These are phyloP conservation scores for Tilletia setariae DNA, from an alignment of 1,284 basidiomycete genomes.

Conservation along the genomic window DNA sequence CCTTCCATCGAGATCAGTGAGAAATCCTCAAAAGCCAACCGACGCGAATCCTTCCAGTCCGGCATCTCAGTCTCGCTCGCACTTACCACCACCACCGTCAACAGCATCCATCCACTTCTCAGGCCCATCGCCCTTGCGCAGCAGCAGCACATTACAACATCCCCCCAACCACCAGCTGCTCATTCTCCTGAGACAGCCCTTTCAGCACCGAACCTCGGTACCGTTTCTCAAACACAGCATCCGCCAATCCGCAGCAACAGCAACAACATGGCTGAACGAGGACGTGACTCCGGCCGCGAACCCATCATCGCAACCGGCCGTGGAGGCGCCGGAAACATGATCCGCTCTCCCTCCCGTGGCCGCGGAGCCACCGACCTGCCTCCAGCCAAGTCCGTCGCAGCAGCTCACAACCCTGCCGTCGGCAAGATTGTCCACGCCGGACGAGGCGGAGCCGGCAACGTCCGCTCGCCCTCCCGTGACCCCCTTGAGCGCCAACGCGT, in stretches of 20 bases:
- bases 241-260: background rate
- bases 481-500: slow-evolving; percentile 53
- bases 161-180: too few species aligned
- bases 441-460: slow-evolving; percentile 73
- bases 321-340: slow-evolving; percentile 48
- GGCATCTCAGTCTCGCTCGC: too few species aligned
- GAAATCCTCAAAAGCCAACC: too few species aligned
- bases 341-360: slow-evolving; percentile 35
- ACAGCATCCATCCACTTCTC: too few species aligned
- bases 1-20: too few species aligned
- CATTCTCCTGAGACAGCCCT: too few species aligned
- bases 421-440: slow-evolving; percentile 62
- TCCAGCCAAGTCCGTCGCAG: slow-evolving; percentile 20
- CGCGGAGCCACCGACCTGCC: slow-evolving; percentile 23
- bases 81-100: too few species aligned
- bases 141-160: too few species aligned
- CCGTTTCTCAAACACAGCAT: background rate
- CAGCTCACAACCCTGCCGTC: slow-evolving; percentile 30
- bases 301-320: slow-evolving; percentile 43
- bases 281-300: slow-evolving; percentile 39
- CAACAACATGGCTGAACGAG: slow-evolving; percentile 15
- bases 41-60: too few species aligned
- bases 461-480: slow-evolving; percentile 68
- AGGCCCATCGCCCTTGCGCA: too few species aligned
- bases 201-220: too few species aligned